phyloP scores from a whole-genome alignment of 768 basidiomycete genomes.

The Suillus plorans region DNA sequence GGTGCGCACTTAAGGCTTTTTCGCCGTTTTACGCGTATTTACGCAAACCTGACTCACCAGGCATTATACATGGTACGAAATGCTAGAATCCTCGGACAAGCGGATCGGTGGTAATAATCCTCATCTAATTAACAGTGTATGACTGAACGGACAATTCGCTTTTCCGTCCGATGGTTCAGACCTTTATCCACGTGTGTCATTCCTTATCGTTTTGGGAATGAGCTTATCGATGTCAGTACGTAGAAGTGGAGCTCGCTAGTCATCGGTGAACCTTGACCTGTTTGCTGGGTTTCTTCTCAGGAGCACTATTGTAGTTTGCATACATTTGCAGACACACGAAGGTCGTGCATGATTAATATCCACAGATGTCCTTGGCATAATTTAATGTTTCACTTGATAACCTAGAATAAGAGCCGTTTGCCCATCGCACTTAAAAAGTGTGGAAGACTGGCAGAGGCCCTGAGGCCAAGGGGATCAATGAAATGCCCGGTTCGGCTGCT shows the following conservation, averaged over 20 bases:
- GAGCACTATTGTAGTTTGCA: constrained; percentile 3
- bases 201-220: constrained; percentile 3
- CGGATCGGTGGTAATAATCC: constrained; percentile 15
- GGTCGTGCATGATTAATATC: constrained; percentile 9
- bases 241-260: constrained; percentile 10
- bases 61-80: constrained; percentile 48
- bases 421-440: constrained; percentile 4
- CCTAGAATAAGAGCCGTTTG: constrained; percentile 2
- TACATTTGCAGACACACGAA: constrained; percentile 9
- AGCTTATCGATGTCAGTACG: constrained; percentile 8
- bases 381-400: neutral
- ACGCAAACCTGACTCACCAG: constrained; percentile 20
- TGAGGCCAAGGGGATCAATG: neutral
- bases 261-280: constrained; percentile 10
- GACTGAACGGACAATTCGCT: constrained; percentile 28
- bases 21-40: constrained; percentile 6
- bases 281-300: constrained; percentile 4
- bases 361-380: neutral
- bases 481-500: constrained; percentile 7
- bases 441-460: constrained; percentile 1
- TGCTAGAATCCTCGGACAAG: neutral
- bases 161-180: constrained; percentile 1
- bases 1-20: constrained; percentile 47
- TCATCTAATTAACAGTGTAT: constrained; percentile 35
- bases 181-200: constrained; percentile 2